These are phyloP conservation scores for Sarocladium strictum DNA, from an alignment of 2,329 filamentous ascomycete species.

Conservation along the genomic window DNA sequence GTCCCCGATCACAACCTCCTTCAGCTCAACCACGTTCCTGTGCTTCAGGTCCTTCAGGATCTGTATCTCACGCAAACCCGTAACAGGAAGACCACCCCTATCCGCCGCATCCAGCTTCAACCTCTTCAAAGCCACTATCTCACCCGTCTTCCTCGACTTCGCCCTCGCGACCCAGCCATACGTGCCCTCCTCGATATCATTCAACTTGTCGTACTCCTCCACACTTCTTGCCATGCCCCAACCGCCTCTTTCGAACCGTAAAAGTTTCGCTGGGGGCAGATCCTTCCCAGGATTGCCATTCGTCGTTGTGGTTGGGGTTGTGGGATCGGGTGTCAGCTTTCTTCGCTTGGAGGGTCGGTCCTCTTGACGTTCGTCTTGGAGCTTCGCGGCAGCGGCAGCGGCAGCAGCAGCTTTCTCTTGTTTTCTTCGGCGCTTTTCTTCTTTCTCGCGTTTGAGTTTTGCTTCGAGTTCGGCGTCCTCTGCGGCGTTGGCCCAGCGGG, in stretches of 20 bases:
- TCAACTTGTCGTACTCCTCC: conserved; percentile 84
- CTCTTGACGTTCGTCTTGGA: conserved; percentile 41
- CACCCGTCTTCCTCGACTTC: conserved; percentile 63
- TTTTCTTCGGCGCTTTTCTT: conserved; percentile 81
- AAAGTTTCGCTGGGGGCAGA: conserved; percentile 41
- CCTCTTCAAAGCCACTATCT: conserved; percentile 86
- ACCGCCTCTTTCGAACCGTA: conserved; percentile 60
- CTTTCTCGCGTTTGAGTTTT: conserved; percentile 72
- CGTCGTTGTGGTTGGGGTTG: conserved; percentile 15
- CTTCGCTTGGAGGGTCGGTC: conserved; percentile 56
- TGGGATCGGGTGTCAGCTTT: conserved; percentile 45
- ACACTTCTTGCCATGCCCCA: conserved; percentile 73
- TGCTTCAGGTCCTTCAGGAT: conserved; percentile 78
- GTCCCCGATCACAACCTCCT: conserved; percentile 78
- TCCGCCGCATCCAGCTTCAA: conserved; percentile 83
- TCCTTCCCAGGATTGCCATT: conserved; percentile 17
- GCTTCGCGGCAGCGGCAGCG: conserved; percentile 52
- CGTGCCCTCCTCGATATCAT: conserved; percentile 95
- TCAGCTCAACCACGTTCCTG: conserved; percentile 73
- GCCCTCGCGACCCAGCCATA: conserved; percentile 93
- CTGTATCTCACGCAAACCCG: conserved; percentile 88
- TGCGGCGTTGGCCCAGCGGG: conserved; percentile 82
- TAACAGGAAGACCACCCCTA: conserved; percentile 74
- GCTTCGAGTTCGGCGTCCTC: conserved; percentile 72
- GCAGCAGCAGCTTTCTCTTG: conserved; percentile 71